Conservation (phyloP, 257 asterid species). For the Solanum sejunctum region DNA sequence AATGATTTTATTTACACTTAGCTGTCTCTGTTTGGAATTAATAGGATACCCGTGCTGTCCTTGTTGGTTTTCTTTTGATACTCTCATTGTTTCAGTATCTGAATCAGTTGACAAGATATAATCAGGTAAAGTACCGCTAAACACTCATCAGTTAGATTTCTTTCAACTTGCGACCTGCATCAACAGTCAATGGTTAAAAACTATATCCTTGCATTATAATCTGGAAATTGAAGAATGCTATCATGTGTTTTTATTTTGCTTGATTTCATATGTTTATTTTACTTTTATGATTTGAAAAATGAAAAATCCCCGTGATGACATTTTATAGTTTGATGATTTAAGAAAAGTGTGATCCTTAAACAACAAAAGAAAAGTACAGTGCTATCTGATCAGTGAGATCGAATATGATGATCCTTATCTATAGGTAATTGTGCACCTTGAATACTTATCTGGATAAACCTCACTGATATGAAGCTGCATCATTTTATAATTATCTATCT, state of each 20-base stretch:
- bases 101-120: constrained; percentile 87
- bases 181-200: neutral
- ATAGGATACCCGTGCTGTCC: constrained; percentile 93
- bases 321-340: neutral
- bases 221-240: neutral
- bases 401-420: neutral
- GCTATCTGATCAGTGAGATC: neutral
- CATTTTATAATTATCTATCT: neutral
- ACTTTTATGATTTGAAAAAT: neutral
- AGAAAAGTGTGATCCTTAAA: neutral
- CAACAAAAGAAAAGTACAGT: neutral
- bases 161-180: neutral
- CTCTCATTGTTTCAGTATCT: constrained; percentile 85
- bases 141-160: neutral
- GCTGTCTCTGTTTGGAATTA: neutral
- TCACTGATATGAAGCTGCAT: neutral
- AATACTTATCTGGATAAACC: neutral
- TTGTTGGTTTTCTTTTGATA: constrained; percentile 81
- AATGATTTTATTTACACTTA: neutral
- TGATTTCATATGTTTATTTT: neutral
- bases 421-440: neutral
- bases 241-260: neutral
- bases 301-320: neutral
- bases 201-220: neutral
- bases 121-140: constrained; percentile 44